Percentiles rank a stretch among this genome's conserved stretches.
phyloP scores from a whole-genome alignment of 768 basidiomycete species.

The Hericium alpestre region DNA sequence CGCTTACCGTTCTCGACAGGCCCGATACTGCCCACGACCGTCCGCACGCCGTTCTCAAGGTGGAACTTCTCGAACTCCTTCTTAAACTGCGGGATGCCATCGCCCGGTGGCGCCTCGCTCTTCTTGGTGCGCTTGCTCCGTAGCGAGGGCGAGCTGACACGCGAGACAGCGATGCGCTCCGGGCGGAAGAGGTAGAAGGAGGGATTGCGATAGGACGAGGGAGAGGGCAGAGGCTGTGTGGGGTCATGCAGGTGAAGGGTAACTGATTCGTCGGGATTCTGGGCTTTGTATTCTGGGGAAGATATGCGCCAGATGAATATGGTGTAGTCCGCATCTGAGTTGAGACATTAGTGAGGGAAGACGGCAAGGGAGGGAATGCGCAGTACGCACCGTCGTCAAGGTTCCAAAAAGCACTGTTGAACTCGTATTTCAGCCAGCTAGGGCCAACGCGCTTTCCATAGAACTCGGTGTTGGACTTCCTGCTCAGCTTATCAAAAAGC shows the following conservation, averaged over 20 bases:
- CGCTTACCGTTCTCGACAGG: slow-evolving; percentile 73
- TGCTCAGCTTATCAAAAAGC: slow-evolving; percentile 61
- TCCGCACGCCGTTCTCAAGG: slow-evolving; percentile 84
- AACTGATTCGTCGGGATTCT: slow-evolving; percentile 22
- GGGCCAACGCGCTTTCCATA: slow-evolving; percentile 53
- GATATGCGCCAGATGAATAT: slow-evolving; percentile 74
- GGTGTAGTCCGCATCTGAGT: slow-evolving; percentile 71
- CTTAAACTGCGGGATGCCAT: slow-evolving; percentile 52
- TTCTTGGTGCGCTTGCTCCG: slow-evolving; percentile 16
- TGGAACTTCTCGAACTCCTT: slow-evolving; percentile 81
- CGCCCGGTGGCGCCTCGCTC: slow-evolving; percentile 15
- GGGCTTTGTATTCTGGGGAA: slow-evolving; percentile 16
- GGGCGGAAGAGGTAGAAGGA: slow-evolving; percentile 60
- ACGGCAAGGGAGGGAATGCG: neutral
- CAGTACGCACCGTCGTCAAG: slow-evolving; percentile 66
- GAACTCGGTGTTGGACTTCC: slow-evolving; percentile 51
- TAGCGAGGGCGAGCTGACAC: slow-evolving; percentile 20
- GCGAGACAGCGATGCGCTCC: slow-evolving; percentile 13
- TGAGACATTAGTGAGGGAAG: neutral
- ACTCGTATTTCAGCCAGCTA: slow-evolving; percentile 84
- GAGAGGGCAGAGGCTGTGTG: slow-evolving; percentile 41
- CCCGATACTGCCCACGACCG: slow-evolving; percentile 83
- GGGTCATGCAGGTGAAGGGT: slow-evolving; percentile 61
- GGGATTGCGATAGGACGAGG: slow-evolving; percentile 57
- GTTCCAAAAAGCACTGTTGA: slow-evolving; percentile 69